Percentiles rank a stretch among this genome's conserved stretches.
phyloP scores from a whole-genome alignment of 2,329 filamentous ascomycete species.

The Verticillium zaregamsianum region DNA sequence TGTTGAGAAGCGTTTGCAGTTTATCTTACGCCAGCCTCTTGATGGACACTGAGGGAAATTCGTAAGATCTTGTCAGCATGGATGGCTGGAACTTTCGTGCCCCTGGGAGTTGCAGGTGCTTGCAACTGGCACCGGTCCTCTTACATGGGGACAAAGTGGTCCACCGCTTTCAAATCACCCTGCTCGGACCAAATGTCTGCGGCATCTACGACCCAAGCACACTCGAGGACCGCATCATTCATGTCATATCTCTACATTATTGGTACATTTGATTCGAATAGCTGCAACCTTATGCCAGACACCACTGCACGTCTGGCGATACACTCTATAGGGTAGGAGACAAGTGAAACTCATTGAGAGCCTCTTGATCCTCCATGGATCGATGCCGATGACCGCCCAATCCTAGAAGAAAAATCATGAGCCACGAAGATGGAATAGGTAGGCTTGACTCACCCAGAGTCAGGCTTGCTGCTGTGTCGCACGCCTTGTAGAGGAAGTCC shows the following conservation, averaged over 20 bases:
- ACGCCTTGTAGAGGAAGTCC: background rate
- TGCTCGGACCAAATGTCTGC: no score
- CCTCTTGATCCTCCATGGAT: background rate
- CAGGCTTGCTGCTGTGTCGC: background rate
- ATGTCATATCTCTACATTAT: background rate
- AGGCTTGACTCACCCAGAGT: background rate
- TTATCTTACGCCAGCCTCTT: no score
- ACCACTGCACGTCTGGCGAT: background rate
- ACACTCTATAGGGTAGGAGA: background rate
- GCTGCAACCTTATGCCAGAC: background rate
- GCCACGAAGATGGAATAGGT: background rate
- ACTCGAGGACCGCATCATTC: no score
- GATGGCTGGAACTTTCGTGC: no score
- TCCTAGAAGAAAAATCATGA: background rate
- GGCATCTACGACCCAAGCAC: no score
- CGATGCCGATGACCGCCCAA: background rate
- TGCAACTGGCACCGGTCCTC: no score
- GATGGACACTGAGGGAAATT: no score
- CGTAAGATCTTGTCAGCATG: no score
- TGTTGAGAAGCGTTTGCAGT: no score
- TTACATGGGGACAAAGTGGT: no score
- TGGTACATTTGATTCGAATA: background rate
- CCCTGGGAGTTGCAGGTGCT: no score
- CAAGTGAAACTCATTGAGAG: background rate
- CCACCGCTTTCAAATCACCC: no score